These are phyloP conservation scores for Coprinopsis cinerea DNA, from an alignment of 768 basidiomycete species.

Conservation along the genomic window DNA sequence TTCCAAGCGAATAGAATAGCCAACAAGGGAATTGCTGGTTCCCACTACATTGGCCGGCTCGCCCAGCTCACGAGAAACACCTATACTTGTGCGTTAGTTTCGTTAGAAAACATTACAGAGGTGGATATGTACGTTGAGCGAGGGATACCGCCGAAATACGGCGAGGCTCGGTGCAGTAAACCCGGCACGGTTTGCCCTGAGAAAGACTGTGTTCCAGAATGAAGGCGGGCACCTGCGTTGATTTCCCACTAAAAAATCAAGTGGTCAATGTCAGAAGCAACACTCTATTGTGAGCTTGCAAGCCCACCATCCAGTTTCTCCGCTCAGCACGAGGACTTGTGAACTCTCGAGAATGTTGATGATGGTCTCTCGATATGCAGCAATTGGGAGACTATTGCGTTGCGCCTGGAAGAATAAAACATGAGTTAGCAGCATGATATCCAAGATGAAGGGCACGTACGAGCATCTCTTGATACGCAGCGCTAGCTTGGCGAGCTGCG, in stretches of 20 bases:
- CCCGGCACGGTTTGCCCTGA: slow-evolving; percentile 77
- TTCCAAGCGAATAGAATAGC: slow-evolving; percentile 92
- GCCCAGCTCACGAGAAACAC: slow-evolving; percentile 86
- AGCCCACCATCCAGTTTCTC: slow-evolving; percentile 37
- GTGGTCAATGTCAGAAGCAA: slow-evolving; percentile 6
- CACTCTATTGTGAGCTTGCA: no score
- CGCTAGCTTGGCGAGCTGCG: slow-evolving; percentile 50
- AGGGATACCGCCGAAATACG: slow-evolving; percentile 95
- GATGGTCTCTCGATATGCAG: slow-evolving; percentile 71
- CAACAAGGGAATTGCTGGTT: slow-evolving; percentile 72
- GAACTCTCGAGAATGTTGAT: slow-evolving; percentile 60
- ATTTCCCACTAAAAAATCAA: slow-evolving; percentile 71
- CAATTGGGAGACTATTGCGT: slow-evolving; percentile 81
- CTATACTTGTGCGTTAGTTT: slow-evolving; percentile 20
- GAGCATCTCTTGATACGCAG: slow-evolving; percentile 83
- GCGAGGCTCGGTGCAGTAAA: slow-evolving; percentile 93
- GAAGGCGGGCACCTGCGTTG: slow-evolving; percentile 92
- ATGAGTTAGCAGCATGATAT: slow-evolving; percentile 3
- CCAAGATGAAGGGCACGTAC: slow-evolving; percentile 36
- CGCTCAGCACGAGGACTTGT: slow-evolving; percentile 81
- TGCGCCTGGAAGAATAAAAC: slow-evolving; percentile 41
- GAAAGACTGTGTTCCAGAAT: slow-evolving; percentile 87
- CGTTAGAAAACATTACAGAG: not conserved
- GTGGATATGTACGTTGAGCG: slow-evolving; percentile 57
- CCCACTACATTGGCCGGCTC: slow-evolving; percentile 78